These are phyloP conservation scores for Penicillium ucsense DNA, from an alignment of 495 filamentous ascomycete species.

Conservation along the genomic window DNA sequence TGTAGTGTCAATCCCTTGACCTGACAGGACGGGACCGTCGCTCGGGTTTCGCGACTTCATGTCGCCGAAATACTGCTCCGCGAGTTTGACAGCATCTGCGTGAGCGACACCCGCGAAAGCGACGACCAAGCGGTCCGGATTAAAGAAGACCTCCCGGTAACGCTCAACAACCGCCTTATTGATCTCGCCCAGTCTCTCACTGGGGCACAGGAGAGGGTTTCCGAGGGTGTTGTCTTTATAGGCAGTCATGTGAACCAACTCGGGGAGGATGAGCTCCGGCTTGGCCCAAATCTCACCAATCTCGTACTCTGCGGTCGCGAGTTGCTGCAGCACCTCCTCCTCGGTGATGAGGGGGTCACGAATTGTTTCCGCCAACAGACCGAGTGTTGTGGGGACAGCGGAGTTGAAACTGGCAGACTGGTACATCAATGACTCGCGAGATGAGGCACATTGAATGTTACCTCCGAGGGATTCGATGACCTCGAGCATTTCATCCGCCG, in stretches of 20 bases:
- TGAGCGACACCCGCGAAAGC: slow-evolving; percentile 92
- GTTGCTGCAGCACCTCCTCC: slow-evolving; percentile 75
- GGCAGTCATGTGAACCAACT: slow-evolving; percentile 88
- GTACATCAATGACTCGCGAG: slow-evolving; percentile 96
- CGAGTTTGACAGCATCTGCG: slow-evolving; percentile 64
- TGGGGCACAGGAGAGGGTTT: slow-evolving; percentile 84
- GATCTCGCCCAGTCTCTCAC: slow-evolving; percentile 70
- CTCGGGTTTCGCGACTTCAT: slow-evolving; percentile 48
- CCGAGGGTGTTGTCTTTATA: slow-evolving; percentile 94
- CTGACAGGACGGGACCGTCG: slow-evolving; percentile 45
- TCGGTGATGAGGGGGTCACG: slow-evolving; percentile 83
- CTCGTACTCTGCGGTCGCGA: slow-evolving; percentile 88
- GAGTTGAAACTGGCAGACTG: slow-evolving; percentile 97
- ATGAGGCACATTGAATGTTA: slow-evolving; percentile 93
- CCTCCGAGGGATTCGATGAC: slow-evolving; percentile 77
- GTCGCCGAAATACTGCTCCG: slow-evolving; percentile 81
- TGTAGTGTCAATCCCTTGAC: slow-evolving; percentile 45
- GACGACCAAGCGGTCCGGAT: slow-evolving; percentile 82
- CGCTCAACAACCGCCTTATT: slow-evolving; percentile 62
- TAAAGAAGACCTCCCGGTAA: slow-evolving; percentile 77
- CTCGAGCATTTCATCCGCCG: slow-evolving; percentile 80
- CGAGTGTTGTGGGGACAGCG: slow-evolving; percentile 73
- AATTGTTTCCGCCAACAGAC: slow-evolving; percentile 87
- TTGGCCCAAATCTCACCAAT: slow-evolving; percentile 97
- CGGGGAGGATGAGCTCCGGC: slow-evolving; percentile 90